A percentile compares a stretch with the other conserved stretches of the same genome.
Evolutionary conservation across 768 basidiomycete species (phyloP).

Genomic region (Pisolithus albus): DNA sequence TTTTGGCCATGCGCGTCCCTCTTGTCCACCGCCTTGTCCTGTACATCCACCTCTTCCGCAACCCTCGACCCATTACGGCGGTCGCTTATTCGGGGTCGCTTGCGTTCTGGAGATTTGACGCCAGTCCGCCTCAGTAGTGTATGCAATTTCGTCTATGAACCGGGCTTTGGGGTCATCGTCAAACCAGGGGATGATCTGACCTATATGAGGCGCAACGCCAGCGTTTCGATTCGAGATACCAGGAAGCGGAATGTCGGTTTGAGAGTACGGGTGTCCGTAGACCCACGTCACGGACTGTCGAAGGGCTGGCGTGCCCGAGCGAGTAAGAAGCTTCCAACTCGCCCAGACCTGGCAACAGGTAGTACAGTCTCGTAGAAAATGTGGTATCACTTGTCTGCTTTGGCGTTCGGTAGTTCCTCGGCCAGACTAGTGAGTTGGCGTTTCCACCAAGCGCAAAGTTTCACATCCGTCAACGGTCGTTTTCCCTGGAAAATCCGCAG

Average conservation of each 20-base stretch:
- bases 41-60: slow-evolving; percentile 16
- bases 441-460: slow-evolving; percentile 93
- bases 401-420: slow-evolving; percentile 25
- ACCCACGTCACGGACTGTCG: slow-evolving; percentile 41
- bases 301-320: slow-evolving; percentile 34
- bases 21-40: slow-evolving; percentile 18
- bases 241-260: slow-evolving; percentile 35
- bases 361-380: slow-evolving; percentile 36
- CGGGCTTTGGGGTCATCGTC: slow-evolving; percentile 97
- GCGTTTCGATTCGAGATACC: slow-evolving; percentile 37
- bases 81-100: slow-evolving; percentile 42
- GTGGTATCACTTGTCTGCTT: not conserved
- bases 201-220: slow-evolving; percentile 36
- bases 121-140: slow-evolving; percentile 54
- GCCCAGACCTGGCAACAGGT: slow-evolving; percentile 64
- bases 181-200: slow-evolving; percentile 78
- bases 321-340: slow-evolving; percentile 60
- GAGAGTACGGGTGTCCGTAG: slow-evolving; percentile 75
- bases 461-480: slow-evolving; percentile 65
- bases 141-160: slow-evolving; percentile 87
- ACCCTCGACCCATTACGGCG: not conserved
- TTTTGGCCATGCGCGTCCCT: slow-evolving; percentile 15
- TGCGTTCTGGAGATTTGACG: slow-evolving; percentile 54
- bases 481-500: slow-evolving; percentile 68
- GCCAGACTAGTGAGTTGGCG: slow-evolving; percentile 57